A percentile compares a stretch with the other conserved stretches of the same genome.
Evolutionary conservation across 2,329 filamentous ascomycete genomes (phyloP).

Genomic region (Penicillium vulpinum): DNA sequence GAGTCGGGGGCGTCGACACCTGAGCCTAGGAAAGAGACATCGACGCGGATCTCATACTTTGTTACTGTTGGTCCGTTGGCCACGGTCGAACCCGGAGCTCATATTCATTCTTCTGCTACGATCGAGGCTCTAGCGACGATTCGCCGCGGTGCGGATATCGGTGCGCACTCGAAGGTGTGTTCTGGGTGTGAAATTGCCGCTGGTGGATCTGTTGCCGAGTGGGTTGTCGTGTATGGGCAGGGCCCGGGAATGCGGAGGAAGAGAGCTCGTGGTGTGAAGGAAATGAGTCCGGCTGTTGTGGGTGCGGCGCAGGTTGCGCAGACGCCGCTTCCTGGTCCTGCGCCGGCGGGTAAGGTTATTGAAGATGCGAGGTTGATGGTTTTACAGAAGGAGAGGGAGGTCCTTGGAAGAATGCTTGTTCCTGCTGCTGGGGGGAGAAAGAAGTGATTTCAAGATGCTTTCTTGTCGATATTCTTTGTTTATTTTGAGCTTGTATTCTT

Average conservation of each 20-base stretch:
- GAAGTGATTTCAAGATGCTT: slow-evolving; percentile 20
- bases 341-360: slow-evolving; percentile 59
- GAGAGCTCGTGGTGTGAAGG: slow-evolving; percentile 38
- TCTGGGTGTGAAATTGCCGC: slow-evolving; percentile 61
- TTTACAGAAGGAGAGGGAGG: slow-evolving; percentile 67
- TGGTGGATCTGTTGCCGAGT: slow-evolving; percentile 62
- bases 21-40: slow-evolving; percentile 6
- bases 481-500: not conserved
- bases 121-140: slow-evolving; percentile 50
- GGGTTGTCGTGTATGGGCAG: slow-evolving; percentile 68
- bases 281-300: slow-evolving; percentile 17
- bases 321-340: slow-evolving; percentile 18
- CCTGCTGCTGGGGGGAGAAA: slow-evolving; percentile 30
- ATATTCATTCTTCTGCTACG: slow-evolving; percentile 39
- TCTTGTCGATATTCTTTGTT: not conserved
- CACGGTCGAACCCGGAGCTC: slow-evolving; percentile 40
- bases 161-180: slow-evolving; percentile 68
- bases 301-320: slow-evolving; percentile 18
- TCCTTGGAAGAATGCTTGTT: slow-evolving; percentile 63
- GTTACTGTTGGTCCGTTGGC: slow-evolving; percentile 43
- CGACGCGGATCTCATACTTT: slow-evolving; percentile 38
- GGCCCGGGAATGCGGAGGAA: slow-evolving; percentile 48
- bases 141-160: slow-evolving; percentile 33
- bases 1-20: slow-evolving; percentile 1
- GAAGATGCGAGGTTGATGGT: slow-evolving; percentile 64